Percentiles rank a stretch among this genome's conserved stretches.
Evolutionary conservation across 2,329 filamentous ascomycete genomes (phyloP).

Genomic region (Leptodontidium sp.): DNA sequence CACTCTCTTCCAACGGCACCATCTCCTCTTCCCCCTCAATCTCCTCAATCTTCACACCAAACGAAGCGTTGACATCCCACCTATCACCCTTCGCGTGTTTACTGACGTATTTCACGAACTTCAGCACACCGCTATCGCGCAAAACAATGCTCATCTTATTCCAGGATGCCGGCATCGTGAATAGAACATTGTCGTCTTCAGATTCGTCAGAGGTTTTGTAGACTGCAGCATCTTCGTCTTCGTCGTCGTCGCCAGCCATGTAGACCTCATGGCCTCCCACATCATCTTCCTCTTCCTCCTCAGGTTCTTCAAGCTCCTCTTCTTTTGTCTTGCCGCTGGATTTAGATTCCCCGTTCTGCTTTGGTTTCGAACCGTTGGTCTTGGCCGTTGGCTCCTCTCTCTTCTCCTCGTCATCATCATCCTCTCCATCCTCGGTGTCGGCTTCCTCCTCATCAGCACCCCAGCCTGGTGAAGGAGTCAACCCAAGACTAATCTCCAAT

Average conservation of each 20-base stretch:
- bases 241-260: constrained; percentile 87
- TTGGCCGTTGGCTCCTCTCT: constrained; percentile 34
- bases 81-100: constrained; percentile 83
- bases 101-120: constrained; percentile 97
- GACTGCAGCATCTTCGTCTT: constrained; percentile 78
- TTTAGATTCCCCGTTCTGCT: constrained; percentile 41
- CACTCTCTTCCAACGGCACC: constrained; percentile 50
- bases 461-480: constrained; percentile 89
- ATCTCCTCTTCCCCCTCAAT: constrained; percentile 47
- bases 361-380: constrained; percentile 47
- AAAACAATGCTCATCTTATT: constrained; percentile 92
- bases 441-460: constrained; percentile 71
- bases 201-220: constrained; percentile 74
- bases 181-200: constrained; percentile 79
- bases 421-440: constrained; percentile 51
- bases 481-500: constrained; percentile 84
- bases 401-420: constrained; percentile 47
- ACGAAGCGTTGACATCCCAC: constrained; percentile 87
- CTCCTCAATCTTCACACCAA: constrained; percentile 70
- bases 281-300: constrained; percentile 56
- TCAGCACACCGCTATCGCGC: constrained; percentile 83
- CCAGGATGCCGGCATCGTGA: constrained; percentile 77
- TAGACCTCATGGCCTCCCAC: constrained; percentile 87
- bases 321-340: constrained; percentile 28
- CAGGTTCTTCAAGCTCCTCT: constrained; percentile 38